Conservation (phyloP, 1,139 yeast genomes). For the Suhomyces choctaworum region DNA sequence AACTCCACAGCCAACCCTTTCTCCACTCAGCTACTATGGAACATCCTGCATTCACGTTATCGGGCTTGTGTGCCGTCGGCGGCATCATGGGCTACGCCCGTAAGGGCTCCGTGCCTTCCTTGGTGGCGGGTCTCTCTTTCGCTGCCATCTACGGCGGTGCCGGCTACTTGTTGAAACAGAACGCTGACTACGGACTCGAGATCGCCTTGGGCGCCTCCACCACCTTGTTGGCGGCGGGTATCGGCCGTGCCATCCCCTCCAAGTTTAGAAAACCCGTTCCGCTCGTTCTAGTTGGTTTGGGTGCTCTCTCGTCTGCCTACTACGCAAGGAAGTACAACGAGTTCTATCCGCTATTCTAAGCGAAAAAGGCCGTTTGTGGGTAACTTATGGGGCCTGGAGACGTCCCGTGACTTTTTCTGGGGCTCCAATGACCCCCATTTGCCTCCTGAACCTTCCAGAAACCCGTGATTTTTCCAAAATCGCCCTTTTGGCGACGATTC, state of each 20-base stretch:
- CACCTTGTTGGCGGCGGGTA: constrained; percentile 65
- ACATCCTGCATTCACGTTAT: constrained; percentile 76
- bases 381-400: no score
- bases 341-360: constrained; percentile 45
- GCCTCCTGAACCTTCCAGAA: no score
- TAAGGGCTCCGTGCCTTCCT: constrained; percentile 76
- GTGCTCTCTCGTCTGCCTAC: constrained; percentile 65
- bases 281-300: constrained; percentile 59
- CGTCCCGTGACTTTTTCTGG: no score
- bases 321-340: constrained; percentile 72
- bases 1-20: no score
- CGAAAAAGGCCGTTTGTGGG: no score
- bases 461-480: no score
- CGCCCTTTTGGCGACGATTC: no score
- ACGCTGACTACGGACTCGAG: constrained; percentile 80
- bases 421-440: no score
- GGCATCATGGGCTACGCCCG: constrained; percentile 74
- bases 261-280: constrained; percentile 76
- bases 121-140: constrained; percentile 73
- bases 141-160: constrained; percentile 72
- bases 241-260: constrained; percentile 63
- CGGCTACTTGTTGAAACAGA: constrained; percentile 72
- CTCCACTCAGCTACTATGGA: no score
- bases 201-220: constrained; percentile 73
- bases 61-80: constrained; percentile 73